These are phyloP conservation scores for Sclerotinia minor DNA, from an alignment of 2,329 filamentous ascomycete genomes.

Conservation along the genomic window DNA sequence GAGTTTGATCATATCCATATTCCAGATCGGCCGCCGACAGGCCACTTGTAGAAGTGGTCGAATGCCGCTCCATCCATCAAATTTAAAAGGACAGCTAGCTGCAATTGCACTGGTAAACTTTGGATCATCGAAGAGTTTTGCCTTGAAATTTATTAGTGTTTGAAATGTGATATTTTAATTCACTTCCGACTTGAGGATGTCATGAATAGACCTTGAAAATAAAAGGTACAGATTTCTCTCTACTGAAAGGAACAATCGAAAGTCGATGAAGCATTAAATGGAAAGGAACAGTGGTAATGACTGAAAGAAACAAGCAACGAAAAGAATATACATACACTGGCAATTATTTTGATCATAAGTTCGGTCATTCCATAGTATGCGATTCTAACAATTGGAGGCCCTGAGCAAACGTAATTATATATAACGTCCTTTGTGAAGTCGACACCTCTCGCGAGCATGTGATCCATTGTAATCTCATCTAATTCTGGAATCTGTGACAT, in stretches of 20 bases:
- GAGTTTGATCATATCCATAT: constrained; percentile 43
- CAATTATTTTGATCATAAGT: constrained; percentile 22
- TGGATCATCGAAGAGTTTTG: constrained; percentile 20
- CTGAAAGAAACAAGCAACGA: neutral
- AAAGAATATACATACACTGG: neutral
- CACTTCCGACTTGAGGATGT: neutral
- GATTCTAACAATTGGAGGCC: constrained; percentile 8
- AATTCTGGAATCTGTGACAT: neutral
- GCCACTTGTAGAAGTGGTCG: neutral
- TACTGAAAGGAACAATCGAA: neutral
- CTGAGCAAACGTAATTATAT: neutral
- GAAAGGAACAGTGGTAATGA: neutral
- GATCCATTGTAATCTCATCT: constrained; percentile 12
- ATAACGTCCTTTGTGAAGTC: neutral
- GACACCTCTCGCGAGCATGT: neutral
- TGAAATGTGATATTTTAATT: neutral
- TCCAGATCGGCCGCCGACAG: constrained; percentile 36
- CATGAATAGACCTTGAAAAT: no score
- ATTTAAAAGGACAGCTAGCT: no score
- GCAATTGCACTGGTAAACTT: neutral
- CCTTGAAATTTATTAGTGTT: neutral
- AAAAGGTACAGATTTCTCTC: no score
- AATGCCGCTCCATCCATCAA: neutral
- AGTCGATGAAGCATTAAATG: neutral
- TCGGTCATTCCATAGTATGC: constrained; percentile 26